phyloP scores from a whole-genome alignment of 306 rosid genomes.

The Adenanthera pavonina region DNA sequence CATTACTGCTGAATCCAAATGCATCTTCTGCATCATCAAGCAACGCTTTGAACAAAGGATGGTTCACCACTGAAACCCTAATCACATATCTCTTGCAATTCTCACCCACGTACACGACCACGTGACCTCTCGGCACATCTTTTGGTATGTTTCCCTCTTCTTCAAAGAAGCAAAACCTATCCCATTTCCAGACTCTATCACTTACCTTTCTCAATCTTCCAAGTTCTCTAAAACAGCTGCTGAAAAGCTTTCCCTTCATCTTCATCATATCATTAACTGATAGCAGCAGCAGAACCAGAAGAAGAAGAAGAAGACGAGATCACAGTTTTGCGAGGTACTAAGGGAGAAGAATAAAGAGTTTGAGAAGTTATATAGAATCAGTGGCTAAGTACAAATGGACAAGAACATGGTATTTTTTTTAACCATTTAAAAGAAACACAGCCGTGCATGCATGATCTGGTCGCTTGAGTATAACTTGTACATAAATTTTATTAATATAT shows the following conservation, averaged over 20 bases:
- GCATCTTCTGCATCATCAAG: slow-evolving; percentile 70
- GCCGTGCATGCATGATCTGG: background rate
- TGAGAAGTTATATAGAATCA: slow-evolving; percentile 20
- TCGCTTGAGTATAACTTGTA: background rate
- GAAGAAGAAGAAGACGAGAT: slow-evolving; percentile 19
- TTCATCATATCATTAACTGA: slow-evolving; percentile 1
- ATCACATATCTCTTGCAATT: slow-evolving; percentile 70
- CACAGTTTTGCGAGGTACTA: background rate
- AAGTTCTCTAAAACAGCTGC: slow-evolving; percentile 32
- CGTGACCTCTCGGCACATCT: slow-evolving; percentile 79
- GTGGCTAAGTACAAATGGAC: slow-evolving; percentile 20
- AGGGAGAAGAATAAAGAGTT: slow-evolving; percentile 26
- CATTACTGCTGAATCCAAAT: slow-evolving; percentile 53
- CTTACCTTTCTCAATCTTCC: slow-evolving; percentile 42
- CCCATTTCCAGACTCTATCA: slow-evolving; percentile 32
- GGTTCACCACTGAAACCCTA: slow-evolving; percentile 49
- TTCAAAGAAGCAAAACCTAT: slow-evolving; percentile 23
- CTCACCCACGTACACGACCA: slow-evolving; percentile 75
- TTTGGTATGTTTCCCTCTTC: slow-evolving; percentile 44
- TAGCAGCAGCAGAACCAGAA: background rate
- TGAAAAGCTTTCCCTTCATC: slow-evolving; percentile 38
- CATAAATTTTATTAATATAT: too few species aligned
- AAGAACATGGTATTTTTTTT: slow-evolving; percentile 21
- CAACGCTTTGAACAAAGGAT: slow-evolving; percentile 63
- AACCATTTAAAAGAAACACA: background rate